Conservation (phyloP, 2,329 filamentous ascomycete genomes). For the Metarhizium humberi region DNA sequence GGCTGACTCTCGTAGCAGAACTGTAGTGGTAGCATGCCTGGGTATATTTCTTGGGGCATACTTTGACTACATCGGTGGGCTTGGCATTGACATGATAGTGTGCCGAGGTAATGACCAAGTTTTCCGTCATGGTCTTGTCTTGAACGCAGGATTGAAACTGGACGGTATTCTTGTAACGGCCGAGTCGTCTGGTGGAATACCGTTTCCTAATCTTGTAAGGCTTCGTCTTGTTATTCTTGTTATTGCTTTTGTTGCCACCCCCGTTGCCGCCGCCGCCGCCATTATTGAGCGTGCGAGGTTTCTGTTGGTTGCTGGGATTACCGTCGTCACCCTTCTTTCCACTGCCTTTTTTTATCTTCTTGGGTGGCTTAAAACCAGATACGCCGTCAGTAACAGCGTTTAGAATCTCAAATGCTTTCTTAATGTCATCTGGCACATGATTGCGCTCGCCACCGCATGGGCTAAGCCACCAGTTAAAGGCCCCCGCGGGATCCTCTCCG, state of each 20-base stretch:
- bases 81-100: not conserved
- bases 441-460: conserved; percentile 1
- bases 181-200: not conserved
- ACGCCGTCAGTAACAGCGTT: not conserved
- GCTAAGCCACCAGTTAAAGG: conserved; percentile 5
- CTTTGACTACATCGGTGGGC: not conserved
- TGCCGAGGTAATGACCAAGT: not conserved
- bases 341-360: not conserved
- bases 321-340: not conserved
- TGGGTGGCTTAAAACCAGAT: not conserved
- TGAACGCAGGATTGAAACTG: not conserved
- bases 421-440: conserved; percentile 5
- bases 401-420: not conserved
- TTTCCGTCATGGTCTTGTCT: not conserved
- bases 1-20: not conserved
- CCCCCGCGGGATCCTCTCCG: conserved; percentile 3
- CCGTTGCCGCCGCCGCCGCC: not conserved
- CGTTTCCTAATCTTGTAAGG: not conserved
- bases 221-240: not conserved
- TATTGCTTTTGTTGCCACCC: not conserved
- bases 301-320: not conserved
- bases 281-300: not conserved
- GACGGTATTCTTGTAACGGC: not conserved
- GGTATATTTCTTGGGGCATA: not conserved
- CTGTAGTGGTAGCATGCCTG: conserved; percentile 1